phyloP scores from a whole-genome alignment of 495 filamentous ascomycete genomes.

The Xylaria palmicola region DNA sequence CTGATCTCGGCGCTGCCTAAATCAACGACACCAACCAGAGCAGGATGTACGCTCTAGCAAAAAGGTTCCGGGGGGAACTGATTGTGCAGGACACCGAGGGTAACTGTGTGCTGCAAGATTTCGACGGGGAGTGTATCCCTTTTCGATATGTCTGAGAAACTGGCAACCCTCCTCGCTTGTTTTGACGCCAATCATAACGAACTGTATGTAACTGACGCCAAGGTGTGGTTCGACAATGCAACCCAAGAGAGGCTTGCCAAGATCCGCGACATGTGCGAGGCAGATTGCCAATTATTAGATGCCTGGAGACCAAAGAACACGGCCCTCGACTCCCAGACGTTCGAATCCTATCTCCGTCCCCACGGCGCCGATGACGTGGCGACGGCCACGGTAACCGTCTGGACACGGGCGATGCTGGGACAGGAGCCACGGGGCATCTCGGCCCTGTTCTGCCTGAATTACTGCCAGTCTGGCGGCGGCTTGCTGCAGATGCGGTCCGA shows the following conservation, averaged over 20 bases:
- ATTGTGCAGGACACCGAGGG: conserved; percentile 44
- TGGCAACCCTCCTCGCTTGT: background rate
- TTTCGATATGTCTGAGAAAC: background rate
- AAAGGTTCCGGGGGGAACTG: conserved; percentile 37
- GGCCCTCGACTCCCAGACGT: conserved; percentile 31
- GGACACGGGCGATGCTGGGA: conserved; percentile 45
- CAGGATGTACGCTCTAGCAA: conserved; percentile 35
- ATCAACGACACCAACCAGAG: conserved; percentile 52
- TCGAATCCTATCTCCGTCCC: conserved; percentile 30
- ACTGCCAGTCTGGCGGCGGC: background rate
- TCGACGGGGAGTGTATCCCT: background rate
- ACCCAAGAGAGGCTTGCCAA: background rate
- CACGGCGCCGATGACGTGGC: conserved; percentile 22
- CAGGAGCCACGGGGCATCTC: conserved; percentile 25
- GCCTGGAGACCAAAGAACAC: conserved; percentile 16
- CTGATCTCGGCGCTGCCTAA: conserved; percentile 52
- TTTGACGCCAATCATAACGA: background rate
- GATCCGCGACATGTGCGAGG: conserved; percentile 10
- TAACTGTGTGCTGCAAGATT: conserved; percentile 33
- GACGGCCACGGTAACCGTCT: conserved; percentile 30
- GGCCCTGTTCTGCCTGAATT: background rate
- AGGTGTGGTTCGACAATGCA: background rate
- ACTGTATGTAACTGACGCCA: background rate
- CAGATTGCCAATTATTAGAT: conserved; percentile 8
- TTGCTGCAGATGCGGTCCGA: background rate